Percentiles rank a stretch among this genome's conserved stretches.
Conservation (phyloP, 345 rosid genomes). For the Capsella bursapastoris region DNA sequence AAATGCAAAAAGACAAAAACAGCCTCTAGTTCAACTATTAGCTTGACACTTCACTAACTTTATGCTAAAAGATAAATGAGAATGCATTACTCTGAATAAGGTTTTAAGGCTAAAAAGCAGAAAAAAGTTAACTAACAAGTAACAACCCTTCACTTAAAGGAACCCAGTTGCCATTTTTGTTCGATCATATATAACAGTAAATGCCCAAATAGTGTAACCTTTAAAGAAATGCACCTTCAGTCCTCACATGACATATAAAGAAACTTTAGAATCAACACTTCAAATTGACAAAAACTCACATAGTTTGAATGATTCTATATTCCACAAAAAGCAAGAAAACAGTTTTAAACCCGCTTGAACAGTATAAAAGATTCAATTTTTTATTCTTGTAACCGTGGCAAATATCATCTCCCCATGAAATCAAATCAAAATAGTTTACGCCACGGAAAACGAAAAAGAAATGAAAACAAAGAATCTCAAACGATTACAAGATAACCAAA, state of each 20-base stretch:
- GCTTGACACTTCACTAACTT: background rate
- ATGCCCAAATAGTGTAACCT: conserved; percentile 1
- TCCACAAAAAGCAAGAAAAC: background rate
- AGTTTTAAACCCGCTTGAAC: no score
- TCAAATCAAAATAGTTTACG: conserved; percentile 4
- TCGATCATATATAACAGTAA: background rate
- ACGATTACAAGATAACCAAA: conserved; percentile 10
- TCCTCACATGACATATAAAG: background rate
- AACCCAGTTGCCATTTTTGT: conserved; percentile 9
- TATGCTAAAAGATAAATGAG: background rate
- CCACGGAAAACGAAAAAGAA: background rate
- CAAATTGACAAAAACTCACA: background rate
- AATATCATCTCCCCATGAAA: background rate
- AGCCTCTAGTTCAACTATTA: background rate
- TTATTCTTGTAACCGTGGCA: background rate
- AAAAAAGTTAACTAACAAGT: background rate
- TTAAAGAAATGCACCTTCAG: background rate
- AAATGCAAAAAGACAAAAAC: background rate
- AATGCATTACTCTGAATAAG: background rate
- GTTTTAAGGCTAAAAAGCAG: background rate
- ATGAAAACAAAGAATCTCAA: background rate
- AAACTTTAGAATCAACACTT: background rate
- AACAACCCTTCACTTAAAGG: background rate
- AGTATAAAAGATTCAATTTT: background rate
- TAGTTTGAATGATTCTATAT: background rate